Base-by-base conservation (phyloP, 1,139 yeast genomes). In the Debaryomyces coudertii region DNA sequence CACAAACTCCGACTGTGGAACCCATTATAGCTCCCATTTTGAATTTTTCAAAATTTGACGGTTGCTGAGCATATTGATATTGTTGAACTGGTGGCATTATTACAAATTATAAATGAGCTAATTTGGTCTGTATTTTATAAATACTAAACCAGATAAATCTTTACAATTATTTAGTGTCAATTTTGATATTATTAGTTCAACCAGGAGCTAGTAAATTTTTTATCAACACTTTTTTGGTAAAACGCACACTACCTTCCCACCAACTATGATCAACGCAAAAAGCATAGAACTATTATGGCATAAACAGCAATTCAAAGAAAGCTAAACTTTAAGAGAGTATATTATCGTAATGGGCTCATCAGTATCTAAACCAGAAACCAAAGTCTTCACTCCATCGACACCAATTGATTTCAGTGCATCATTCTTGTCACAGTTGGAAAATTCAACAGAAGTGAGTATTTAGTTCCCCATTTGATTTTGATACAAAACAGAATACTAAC, bases 1-100 rank as follows among this genome's bases (percentile, higher is more conserved):
- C 92, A 63, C 95, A 95, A 15, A 92, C 95, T 50, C 99, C 99
- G 27, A 90, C 97, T 22, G 96, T 85, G 41, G 93, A 75, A 47
- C 99, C 99, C 98, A 93, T 95, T 72, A 92, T 74, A 53, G 92
- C 86, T 47, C 99, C 99, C 98, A 93, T 95, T 72, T 93, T 93
- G 80, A 93, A 88, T 73, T 92, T 93, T 52, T 93, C 97, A 72
- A 90, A 90, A 69, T 87, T 84, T 42, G 97, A 86, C 48, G 95
- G 96, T 63, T 86, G 90, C 56, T 87, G 93, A 52, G 79, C 82
- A 61, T 80, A 83, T 62, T 83, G 87, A 53, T 80, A 79, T 68
- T 85, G 90, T 67, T 82, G 92, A 56, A 85, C 89, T 68, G 96
- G 96, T 56, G 96, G 95, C 95, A 87, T 87, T 42, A 6, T 35